Conservation (phyloP, 2,329 filamentous ascomycete genomes). For the Elsinoe batatas region DNA sequence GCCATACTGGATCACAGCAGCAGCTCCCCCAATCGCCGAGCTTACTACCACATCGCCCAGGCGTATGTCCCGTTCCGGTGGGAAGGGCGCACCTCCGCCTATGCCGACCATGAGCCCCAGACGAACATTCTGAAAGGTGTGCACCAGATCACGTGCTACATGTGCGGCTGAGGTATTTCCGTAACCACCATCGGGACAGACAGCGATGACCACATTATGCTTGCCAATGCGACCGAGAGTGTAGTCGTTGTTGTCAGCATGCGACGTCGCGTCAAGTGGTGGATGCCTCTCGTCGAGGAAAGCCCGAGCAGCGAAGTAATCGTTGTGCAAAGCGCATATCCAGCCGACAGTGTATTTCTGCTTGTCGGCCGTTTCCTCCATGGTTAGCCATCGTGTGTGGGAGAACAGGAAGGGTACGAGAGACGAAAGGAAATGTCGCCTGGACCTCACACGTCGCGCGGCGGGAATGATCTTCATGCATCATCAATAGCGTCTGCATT, state of each 20-base stretch:
- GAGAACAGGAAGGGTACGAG: no score
- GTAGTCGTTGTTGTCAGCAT: slow-evolving; percentile 21
- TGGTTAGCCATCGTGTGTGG: no score
- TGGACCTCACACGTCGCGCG: no score
- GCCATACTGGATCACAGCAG: not conserved
- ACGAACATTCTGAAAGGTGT: slow-evolving; percentile 17
- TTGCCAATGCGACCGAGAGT: slow-evolving; percentile 23
- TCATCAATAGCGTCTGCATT: no score
- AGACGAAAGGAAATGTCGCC: no score
- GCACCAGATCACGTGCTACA: slow-evolving; percentile 18
- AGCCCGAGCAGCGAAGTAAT: slow-evolving; percentile 30
- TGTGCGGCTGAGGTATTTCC: slow-evolving; percentile 18
- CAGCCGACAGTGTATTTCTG: slow-evolving; percentile 34
- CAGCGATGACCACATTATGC: slow-evolving; percentile 29
- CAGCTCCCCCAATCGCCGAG: not conserved
- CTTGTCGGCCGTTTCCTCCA: not conserved
- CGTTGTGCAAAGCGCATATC: slow-evolving; percentile 34
- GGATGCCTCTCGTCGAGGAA: slow-evolving; percentile 35
- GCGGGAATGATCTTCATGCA: not conserved
- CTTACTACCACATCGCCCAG: slow-evolving; percentile 23
- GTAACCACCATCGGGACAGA: slow-evolving; percentile 19
- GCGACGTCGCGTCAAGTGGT: slow-evolving; percentile 9
- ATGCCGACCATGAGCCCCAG: slow-evolving; percentile 18
- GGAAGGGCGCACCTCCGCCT: slow-evolving; percentile 17
- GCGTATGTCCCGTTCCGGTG: slow-evolving; percentile 18